Conservation (phyloP, 345 rosid genomes). For the Rhizophora apiculata region DNA sequence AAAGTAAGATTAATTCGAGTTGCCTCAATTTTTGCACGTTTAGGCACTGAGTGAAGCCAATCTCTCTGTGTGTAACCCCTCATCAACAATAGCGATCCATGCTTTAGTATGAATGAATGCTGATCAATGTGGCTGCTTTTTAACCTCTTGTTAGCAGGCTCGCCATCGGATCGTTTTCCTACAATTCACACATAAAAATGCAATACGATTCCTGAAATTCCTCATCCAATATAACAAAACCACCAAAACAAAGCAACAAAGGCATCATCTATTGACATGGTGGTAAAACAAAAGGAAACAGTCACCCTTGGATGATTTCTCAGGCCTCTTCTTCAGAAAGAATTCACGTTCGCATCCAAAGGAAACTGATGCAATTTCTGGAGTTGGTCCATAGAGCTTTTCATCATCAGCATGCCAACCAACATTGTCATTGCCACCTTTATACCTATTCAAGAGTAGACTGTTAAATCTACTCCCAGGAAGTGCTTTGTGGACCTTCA, state of each 20-base stretch:
- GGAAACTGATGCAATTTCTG: constrained; percentile 77
- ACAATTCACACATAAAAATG: background rate
- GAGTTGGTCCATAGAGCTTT: constrained; percentile 62
- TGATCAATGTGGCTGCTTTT: constrained; percentile 44
- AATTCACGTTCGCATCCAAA: constrained; percentile 92
- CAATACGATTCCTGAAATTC: background rate
- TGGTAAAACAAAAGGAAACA: background rate
- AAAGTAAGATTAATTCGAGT: constrained; percentile 79
- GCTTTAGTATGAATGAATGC: constrained; percentile 56
- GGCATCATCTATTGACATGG: background rate
- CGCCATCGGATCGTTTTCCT: constrained; percentile 32
- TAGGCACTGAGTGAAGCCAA: constrained; percentile 89
- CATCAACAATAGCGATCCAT: constrained; percentile 84
- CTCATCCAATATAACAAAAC: background rate
- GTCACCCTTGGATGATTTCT: constrained; percentile 45
- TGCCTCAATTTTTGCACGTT: constrained; percentile 60
- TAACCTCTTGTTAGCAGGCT: constrained; percentile 50
- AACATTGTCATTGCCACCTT: constrained; percentile 69
- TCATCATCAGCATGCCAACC: constrained; percentile 96
- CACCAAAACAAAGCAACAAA: background rate
- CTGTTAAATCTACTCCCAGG: constrained; percentile 87
- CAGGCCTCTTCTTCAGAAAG: constrained; percentile 56
- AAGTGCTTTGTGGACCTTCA: constrained; percentile 61
- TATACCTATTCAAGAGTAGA: constrained; percentile 72
- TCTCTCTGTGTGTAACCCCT: constrained; percentile 82